These are phyloP conservation scores for Begonia masoniana DNA, from an alignment of 306 rosid genomes.

Conservation along the genomic window DNA sequence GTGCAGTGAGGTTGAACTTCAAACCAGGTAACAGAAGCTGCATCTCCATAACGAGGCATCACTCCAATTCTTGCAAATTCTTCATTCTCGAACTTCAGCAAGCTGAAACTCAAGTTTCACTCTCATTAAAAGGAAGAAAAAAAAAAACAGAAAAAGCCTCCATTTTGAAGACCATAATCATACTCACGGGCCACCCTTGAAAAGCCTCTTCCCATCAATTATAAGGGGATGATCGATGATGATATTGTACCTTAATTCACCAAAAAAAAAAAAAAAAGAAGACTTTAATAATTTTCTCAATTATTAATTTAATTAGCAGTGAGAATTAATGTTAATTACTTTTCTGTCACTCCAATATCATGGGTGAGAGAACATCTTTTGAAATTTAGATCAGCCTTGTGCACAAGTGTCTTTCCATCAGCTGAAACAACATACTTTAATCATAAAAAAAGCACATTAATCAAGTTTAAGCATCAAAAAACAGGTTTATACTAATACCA, in stretches of 20 bases:
- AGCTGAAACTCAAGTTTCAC: not conserved
- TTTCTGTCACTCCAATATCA: constrained; percentile 52
- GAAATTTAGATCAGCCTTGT: constrained; percentile 42
- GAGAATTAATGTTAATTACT: constrained; percentile 17
- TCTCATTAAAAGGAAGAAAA: too few relatives aligned
- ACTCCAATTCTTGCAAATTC: constrained; percentile 57
- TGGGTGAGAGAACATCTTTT: constrained; percentile 38
- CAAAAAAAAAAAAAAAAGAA: not conserved
- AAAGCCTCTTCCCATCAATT: constrained; percentile 37
- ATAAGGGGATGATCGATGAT: constrained; percentile 60
- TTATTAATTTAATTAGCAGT: not conserved
- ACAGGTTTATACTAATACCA: constrained; percentile 20
- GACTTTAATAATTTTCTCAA: not conserved
- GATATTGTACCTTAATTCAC: constrained; percentile 39
- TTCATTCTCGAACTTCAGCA: constrained; percentile 12
- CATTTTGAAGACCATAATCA: not conserved
- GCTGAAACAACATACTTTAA: constrained; percentile 18
- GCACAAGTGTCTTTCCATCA: constrained; percentile 48
- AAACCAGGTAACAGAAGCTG: constrained; percentile 54
- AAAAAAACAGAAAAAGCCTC: not conserved
- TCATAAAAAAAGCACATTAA: not conserved
- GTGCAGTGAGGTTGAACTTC: constrained; percentile 50
- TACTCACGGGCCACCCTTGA: constrained; percentile 57
- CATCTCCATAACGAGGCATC: constrained; percentile 63
- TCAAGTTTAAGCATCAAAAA: not conserved